Percentiles rank a stretch among this genome's conserved stretches.
These are phyloP conservation scores for Tetrapisispora namnaoensis DNA, from an alignment of 805 yeast genomes.

Conservation along the genomic window DNA sequence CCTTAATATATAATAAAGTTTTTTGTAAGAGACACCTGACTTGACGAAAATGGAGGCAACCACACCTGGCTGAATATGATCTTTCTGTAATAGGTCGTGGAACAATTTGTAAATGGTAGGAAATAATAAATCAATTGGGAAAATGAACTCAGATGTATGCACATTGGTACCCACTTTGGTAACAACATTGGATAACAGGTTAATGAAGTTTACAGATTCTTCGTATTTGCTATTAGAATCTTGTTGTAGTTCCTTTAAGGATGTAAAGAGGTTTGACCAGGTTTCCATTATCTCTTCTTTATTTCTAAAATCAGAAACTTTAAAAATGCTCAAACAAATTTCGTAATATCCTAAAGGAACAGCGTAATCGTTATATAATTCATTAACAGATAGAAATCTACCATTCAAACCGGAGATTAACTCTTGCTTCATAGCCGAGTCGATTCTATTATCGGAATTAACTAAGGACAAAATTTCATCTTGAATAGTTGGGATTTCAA, in stretches of 20 bases:
- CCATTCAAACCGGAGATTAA: conserved; percentile 49
- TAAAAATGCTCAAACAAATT: conserved; percentile 66
- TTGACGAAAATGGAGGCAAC: conserved; percentile 53
- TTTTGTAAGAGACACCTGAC: conserved; percentile 55
- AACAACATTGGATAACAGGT: conserved; percentile 31
- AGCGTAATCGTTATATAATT: conserved; percentile 75
- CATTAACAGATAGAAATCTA: conserved; percentile 60
- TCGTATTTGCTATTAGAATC: conserved; percentile 22
- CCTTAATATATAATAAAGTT: conserved; percentile 53
- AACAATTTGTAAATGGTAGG: conserved; percentile 54
- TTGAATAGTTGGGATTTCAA: conserved; percentile 82
- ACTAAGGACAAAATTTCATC: conserved; percentile 39
- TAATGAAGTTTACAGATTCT: conserved; percentile 28
- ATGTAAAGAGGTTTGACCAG: conserved; percentile 67
- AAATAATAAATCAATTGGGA: conserved; percentile 65
- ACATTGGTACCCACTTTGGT: conserved; percentile 52
- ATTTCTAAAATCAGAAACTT: conserved; percentile 76
- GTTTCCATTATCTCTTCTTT: conserved; percentile 71
- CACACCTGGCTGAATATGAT: conserved; percentile 39
- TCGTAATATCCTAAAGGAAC: conserved; percentile 84
- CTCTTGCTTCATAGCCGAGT: conserved; percentile 38
- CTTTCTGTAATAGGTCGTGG: conserved; percentile 32
- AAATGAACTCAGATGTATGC: conserved; percentile 61
- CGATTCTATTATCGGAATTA: conserved; percentile 39
- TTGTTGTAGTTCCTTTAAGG: conserved; percentile 27